Base-by-base conservation (phyloP, 768 basidiomycete species). In the Trametes cingulata region DNA sequence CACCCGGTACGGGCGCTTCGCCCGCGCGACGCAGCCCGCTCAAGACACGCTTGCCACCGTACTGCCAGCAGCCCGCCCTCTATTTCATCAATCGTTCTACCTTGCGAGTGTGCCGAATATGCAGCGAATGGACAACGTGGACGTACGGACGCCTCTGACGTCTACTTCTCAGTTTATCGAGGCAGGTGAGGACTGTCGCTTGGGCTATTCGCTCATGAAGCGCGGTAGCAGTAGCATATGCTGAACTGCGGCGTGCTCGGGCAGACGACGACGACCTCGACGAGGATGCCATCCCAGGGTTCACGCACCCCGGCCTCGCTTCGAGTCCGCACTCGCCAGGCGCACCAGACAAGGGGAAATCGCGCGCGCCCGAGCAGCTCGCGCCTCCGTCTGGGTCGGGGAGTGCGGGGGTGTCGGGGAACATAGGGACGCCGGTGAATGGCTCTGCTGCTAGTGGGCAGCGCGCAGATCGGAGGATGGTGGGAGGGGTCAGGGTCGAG, bases 401-500 rank as follows among this genome's bases (percentile, higher is more conserved):
- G 41, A 75, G 79, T 6, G 56, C 46, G 19, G 33, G 47, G 1
- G 68, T 91, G 15, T 87, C 89, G 0, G 92, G 92, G 29, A 90
- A 86, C 64, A 91, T 93, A 68, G 84, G 85, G 13, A 85, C 67
- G 14, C 57, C 80, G 61, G 73, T 81, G 10, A 71, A 75, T 5
- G 71, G 74, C 40, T 46, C 59, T 5, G 19, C 61, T 10, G 10
- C 56, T 55, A 77, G 71, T 35, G 68, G 76, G 1, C 69, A 76
- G 19, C 76, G 76, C 27, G 64, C 85, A 14, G 71, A 82, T 33
- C 80, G 89, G 56, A 82, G 85, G 68, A 90, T 80, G 2, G 78
- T 95, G 12, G 94, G 92, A n/a, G 94, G 93, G 20, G 80, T 97
- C 48, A 85, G 83, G 66, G 86, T 94, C 2, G 95, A 98, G 75